Evolutionary conservation across 768 basidiomycete genomes (phyloP), one percentile per base, ranked within the genome.

Genomic region (Fomitopsis serialis): DNA sequence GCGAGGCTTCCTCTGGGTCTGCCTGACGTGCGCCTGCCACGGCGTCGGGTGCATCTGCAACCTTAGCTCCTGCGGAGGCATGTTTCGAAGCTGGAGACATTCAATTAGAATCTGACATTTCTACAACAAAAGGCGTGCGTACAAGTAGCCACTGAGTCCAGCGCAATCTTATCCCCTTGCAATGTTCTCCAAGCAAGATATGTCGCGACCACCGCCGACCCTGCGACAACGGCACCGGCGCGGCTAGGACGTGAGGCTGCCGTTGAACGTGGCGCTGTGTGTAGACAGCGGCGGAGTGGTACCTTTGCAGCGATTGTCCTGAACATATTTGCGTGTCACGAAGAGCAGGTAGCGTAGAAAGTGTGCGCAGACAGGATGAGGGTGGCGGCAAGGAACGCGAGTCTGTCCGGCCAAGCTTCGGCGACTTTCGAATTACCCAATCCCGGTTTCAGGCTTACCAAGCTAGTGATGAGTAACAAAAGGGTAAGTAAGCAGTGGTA

Each of bases 121-220:
- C 15, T 32, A 13, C 8, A 3, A 17, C 25, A 32, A 23, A 17
- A 11, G 27, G n/a, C 22, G 10, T 23, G 45, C 54, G 42, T 44
- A 61, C 58, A 24, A 44, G 54, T 42, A 29, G 54, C 43, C 1
- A 58, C 53, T 37, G 58, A 51, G 49, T 61, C 61, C 47, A 61
- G 32, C 17, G 61, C 58, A 50, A 62, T 58, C 44, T 49, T 54
- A 45, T 59, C 54, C 24, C 47, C 47, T 24, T 54, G 58, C 47
- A 53, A 48, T 40, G 66, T 59, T 53, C 53, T 67, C 70, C 70
- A 71, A 21, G 62, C 61, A 22, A 68, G 56, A 60, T 70, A 71
- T 23, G 65, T 61, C 25, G 67, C 59, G 5, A 65, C 65, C 37
- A 58, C 62, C 44, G 68, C 63, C 48, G 48, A 49, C 6, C 48